These are phyloP conservation scores for Aureobasidium melanogenum DNA, from an alignment of 2,329 filamentous ascomycete species.

Conservation along the genomic window DNA sequence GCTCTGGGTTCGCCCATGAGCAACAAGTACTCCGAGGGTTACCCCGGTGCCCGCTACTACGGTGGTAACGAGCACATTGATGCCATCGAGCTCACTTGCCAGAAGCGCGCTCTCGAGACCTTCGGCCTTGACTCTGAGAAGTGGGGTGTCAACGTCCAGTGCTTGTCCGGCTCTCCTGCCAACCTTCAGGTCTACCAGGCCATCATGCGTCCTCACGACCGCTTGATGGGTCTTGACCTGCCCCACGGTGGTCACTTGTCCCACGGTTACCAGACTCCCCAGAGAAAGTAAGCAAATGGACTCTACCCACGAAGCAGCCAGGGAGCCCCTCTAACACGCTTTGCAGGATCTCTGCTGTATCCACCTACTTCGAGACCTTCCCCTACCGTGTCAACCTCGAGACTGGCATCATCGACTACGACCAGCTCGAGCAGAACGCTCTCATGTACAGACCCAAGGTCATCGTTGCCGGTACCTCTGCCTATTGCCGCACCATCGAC, in stretches of 20 bases:
- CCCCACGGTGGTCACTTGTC: slow-evolving; percentile 91
- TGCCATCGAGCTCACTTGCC: slow-evolving; percentile 88
- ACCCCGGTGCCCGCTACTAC: slow-evolving; percentile 97
- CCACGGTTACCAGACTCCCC: slow-evolving; percentile 95
- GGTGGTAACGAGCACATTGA: slow-evolving; percentile 99
- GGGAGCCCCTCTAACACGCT: not conserved
- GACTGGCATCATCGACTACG: slow-evolving; percentile 92
- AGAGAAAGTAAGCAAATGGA: slow-evolving; percentile 54
- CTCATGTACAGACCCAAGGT: slow-evolving; percentile 89
- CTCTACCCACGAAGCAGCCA: not conserved
- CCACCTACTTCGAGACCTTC: slow-evolving; percentile 97
- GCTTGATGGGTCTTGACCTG: slow-evolving; percentile 92
- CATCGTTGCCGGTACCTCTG: slow-evolving; percentile 87
- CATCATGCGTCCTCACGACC: slow-evolving; percentile 88
- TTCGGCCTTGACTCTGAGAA: slow-evolving; percentile 79
- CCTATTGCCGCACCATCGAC: slow-evolving; percentile 93
- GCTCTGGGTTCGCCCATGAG: slow-evolving; percentile 87
- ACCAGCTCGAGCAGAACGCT: slow-evolving; percentile 78
- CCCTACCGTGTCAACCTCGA: slow-evolving; percentile 86
- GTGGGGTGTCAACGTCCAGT: slow-evolving; percentile 99
- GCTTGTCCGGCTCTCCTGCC: slow-evolving; percentile 65
- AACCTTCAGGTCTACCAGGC: slow-evolving; percentile 98
- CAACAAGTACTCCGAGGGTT: slow-evolving; percentile 98
- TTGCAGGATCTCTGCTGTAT: slow-evolving; percentile 77
- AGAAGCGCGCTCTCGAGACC: slow-evolving; percentile 82